Conservation (phyloP, 768 basidiomycete genomes). For the Leucosporidium creatinivorum region DNA sequence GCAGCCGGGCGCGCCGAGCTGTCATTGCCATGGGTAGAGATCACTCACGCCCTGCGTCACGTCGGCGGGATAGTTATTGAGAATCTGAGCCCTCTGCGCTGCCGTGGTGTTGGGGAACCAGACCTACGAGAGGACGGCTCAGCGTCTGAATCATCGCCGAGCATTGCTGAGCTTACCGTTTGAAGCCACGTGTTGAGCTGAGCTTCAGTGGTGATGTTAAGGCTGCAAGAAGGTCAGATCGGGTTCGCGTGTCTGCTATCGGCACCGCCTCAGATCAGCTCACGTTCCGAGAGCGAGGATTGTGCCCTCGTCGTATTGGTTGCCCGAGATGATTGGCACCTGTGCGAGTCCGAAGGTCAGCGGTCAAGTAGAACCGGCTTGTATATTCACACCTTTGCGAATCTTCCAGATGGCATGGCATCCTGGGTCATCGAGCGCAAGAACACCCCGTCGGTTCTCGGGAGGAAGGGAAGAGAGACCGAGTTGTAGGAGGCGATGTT, state of each 20-base stretch:
- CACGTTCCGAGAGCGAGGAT: background rate
- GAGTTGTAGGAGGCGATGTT: slow-evolving; percentile 9
- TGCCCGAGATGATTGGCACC: slow-evolving; percentile 5
- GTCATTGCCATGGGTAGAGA: too few relatives aligned
- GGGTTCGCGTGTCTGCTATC: background rate
- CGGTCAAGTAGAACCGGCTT: too few relatives aligned
- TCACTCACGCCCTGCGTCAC: slow-evolving; percentile 17
- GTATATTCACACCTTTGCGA: slow-evolving; percentile 4
- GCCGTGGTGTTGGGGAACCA: slow-evolving; percentile 14
- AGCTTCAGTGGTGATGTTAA: slow-evolving; percentile 18
- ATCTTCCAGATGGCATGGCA: background rate
- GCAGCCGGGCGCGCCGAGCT: too few relatives aligned
- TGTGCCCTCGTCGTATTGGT: slow-evolving; percentile 14
- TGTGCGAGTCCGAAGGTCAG: too few relatives aligned
- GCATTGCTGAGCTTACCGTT: background rate
- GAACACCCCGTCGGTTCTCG: slow-evolving; percentile 1
- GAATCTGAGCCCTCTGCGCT: background rate
- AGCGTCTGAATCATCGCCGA: too few relatives aligned
- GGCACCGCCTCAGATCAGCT: background rate
- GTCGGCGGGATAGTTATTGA: slow-evolving; percentile 34
- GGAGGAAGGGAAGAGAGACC: slow-evolving; percentile 18
- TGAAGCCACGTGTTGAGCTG: slow-evolving; percentile 13
- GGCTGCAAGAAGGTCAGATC: background rate
- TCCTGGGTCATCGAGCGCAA: background rate
- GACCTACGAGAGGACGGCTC: too few relatives aligned